Conservation (phyloP, 2,329 filamentous ascomycete species). For the Claviceps humidiphila region DNA sequence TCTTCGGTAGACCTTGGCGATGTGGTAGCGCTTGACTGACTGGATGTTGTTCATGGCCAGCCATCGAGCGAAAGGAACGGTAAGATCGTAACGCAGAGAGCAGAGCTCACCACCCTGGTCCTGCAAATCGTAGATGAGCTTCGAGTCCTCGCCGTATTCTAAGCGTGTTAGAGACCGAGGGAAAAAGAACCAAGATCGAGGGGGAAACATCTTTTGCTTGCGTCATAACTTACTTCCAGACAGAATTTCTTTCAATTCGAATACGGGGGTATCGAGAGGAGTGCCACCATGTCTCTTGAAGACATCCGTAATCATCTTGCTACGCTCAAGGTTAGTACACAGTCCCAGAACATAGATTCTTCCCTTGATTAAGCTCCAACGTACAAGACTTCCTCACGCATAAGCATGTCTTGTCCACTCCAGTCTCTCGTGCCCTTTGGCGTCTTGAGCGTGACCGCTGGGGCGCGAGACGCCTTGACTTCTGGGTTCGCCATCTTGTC, state of each 20-base stretch:
- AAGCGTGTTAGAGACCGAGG: neutral
- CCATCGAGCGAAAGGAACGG: slow-evolving; percentile 83
- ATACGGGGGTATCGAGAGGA: slow-evolving; percentile 70
- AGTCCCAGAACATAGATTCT: neutral
- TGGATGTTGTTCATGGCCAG: slow-evolving; percentile 82
- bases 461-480: slow-evolving; percentile 32
- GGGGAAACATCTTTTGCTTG: neutral
- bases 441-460: slow-evolving; percentile 51
- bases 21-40: slow-evolving; percentile 87
- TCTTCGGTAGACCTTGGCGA: slow-evolving; percentile 63
- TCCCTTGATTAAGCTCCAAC: neutral
- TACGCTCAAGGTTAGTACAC: neutral
- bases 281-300: slow-evolving; percentile 76
- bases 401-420: slow-evolving; percentile 65
- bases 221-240: slow-evolving; percentile 40
- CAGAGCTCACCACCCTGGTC: slow-evolving; percentile 69
- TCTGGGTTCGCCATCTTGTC: slow-evolving; percentile 19
- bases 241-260: slow-evolving; percentile 77
- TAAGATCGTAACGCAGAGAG: slow-evolving; percentile 75
- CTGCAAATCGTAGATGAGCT: slow-evolving; percentile 79
- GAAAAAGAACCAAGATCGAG: neutral
- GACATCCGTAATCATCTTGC: slow-evolving; percentile 55
- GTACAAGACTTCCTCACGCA: slow-evolving; percentile 64
- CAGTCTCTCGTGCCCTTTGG: slow-evolving; percentile 88
- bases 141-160: slow-evolving; percentile 81